Evolutionary conservation across 2,329 filamentous ascomycete genomes (phyloP), one percentile per base, ranked within the genome.

Genomic region (Tolypocladium nubicola): DNA sequence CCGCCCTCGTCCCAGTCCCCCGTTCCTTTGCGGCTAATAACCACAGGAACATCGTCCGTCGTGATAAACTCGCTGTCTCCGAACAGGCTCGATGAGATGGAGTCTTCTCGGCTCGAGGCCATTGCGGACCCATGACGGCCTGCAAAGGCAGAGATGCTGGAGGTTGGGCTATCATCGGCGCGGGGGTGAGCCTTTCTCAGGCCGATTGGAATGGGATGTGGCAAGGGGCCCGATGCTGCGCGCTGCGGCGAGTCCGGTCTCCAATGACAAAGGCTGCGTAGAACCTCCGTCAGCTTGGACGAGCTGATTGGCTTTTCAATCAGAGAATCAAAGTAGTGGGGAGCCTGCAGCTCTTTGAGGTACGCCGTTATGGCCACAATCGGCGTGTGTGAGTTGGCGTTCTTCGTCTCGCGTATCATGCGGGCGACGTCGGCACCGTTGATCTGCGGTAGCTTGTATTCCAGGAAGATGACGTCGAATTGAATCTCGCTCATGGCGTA

Each of bases 401-500:
- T 97, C 75, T 93, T 94, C 1, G 93, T 97, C 69, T 97, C 93
- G 53, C 94, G 86, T 63, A 99, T 91, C 94, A 99, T 99, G 39
- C 94, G 88, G 54, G 94, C 93, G 57, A 99, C 90, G 69, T 99
- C 94, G 14, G 90, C 89, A 30, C 94, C 94, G 65, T 91, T 97
- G 67, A 97, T 91, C 67, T 96, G 90, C 11, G 94, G 93, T 52
- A 99, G 78, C 70, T 93, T 95, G 75, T 91, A 97, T 73, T 99
- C 94, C 72, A 96, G 93, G 78, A 99, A 94, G 69, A 99, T 97
- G 65, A 97, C 90, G 72, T 99, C 94, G 68, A 97, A 99, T 68
- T 97, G 96, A 68, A 99, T 93, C 68, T 97, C 93, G 67, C 93
- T 93, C 79, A 96, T 89, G 35, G 94, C 91, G 72, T 94, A 96